phyloP scores from a whole-genome alignment of 768 basidiomycete species.

The Hebeloma cylindrosporum region DNA sequence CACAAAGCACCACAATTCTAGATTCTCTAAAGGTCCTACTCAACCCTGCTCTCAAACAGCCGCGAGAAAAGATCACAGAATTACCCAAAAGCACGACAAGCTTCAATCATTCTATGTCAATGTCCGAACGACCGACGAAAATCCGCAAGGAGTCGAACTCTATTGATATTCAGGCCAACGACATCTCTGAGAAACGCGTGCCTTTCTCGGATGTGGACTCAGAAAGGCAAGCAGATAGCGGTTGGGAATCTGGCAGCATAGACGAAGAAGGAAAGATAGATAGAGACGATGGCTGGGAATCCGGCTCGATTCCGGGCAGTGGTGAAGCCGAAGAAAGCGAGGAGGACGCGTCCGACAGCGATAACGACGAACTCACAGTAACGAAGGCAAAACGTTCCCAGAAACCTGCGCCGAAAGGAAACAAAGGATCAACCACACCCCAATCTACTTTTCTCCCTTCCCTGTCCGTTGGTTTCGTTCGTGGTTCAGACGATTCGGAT shows the following conservation, averaged over 20 bases:
- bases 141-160: slow-evolving; percentile 23
- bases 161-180: not conserved
- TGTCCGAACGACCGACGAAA: slow-evolving; percentile 20
- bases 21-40: slow-evolving; percentile 47
- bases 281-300: slow-evolving; percentile 50
- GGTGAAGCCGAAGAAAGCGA: slow-evolving; percentile 24
- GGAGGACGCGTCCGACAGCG: slow-evolving; percentile 20
- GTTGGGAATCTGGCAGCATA: slow-evolving; percentile 39
- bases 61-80: slow-evolving; percentile 7
- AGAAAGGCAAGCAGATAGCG: slow-evolving; percentile 14
- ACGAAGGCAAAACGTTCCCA: slow-evolving; percentile 18
- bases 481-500: slow-evolving; percentile 79
- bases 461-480: slow-evolving; percentile 80
- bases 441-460: slow-evolving; percentile 75
- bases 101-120: not conserved
- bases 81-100: slow-evolving; percentile 4
- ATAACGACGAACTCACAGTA: slow-evolving; percentile 34
- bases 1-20: slow-evolving; percentile 52
- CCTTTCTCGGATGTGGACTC: not conserved
- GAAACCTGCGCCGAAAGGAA: slow-evolving; percentile 11
- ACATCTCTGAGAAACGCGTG: not conserved
- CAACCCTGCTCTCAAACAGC: slow-evolving; percentile 21
- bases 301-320: slow-evolving; percentile 42
- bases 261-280: slow-evolving; percentile 27
- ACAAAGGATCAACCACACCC: slow-evolving; percentile 12